phyloP scores from a whole-genome alignment of 176 grass and related monocot genomes.

The Musa beccarii region DNA sequence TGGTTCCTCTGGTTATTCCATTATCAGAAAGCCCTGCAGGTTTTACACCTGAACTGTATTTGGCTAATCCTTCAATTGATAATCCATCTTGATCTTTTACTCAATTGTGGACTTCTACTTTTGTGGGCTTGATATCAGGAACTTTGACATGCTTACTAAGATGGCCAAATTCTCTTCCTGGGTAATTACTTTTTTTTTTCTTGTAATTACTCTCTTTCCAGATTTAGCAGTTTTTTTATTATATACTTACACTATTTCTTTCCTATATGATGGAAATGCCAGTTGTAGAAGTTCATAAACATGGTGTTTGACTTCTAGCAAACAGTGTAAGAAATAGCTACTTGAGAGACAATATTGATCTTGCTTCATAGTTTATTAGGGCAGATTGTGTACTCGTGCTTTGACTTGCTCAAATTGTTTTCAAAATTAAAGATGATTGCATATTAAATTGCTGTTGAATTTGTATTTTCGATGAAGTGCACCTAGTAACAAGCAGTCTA shows the following conservation, averaged over 20 bases:
- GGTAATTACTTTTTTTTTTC: constrained; percentile 35
- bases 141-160: constrained; percentile 85
- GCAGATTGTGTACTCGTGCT: neutral
- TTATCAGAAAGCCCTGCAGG: constrained; percentile 78
- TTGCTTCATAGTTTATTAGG: neutral
- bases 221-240: neutral
- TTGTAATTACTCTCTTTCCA: neutral
- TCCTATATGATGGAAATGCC: constrained; percentile 94
- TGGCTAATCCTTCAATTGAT: neutral
- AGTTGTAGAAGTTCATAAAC: constrained; percentile 66
- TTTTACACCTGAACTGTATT: constrained; percentile 14
- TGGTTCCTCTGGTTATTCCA: constrained; percentile 26
- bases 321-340: neutral
- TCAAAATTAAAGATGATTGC: neutral
- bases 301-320: constrained; percentile 81
- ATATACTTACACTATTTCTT: neutral
- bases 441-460: neutral
- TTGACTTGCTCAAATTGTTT: neutral
- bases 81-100: neutral
- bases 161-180: constrained; percentile 92
- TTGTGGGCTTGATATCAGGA: constrained; percentile 34
- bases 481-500: too few relatives aligned
- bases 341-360: neutral
- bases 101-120: constrained; percentile 17
- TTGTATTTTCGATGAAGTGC: too few relatives aligned